Evolutionary conservation across 257 asterid genomes (phyloP).

Genomic region (Solanum rostratum): DNA sequence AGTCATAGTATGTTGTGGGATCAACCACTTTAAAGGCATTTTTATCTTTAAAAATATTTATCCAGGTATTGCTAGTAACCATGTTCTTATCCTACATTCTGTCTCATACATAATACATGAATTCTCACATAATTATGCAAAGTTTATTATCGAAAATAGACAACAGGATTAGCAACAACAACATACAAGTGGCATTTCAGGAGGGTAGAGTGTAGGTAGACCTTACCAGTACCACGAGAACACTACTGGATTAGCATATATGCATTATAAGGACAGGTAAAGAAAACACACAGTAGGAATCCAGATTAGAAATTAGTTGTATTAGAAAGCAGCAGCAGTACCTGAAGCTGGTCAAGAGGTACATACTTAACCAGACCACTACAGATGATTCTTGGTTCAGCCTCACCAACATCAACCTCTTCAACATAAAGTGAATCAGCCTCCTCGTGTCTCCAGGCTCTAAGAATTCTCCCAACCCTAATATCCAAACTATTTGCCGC

Average conservation of each 20-base stretch:
- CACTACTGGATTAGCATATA: not conserved
- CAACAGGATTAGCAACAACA: not conserved
- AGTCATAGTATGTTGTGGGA: not conserved
- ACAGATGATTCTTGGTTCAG: conserved; percentile 82
- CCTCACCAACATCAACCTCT: conserved; percentile 90
- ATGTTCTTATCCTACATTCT: not conserved
- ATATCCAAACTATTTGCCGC: conserved; percentile 71
- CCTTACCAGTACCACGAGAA: not conserved
- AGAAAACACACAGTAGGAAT: not conserved
- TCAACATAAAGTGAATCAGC: conserved; percentile 95
- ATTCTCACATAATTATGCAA: not conserved
- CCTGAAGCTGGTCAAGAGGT: conserved; percentile 71
- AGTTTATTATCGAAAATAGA: not conserved
- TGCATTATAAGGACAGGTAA: not conserved
- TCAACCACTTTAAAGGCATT: not conserved
- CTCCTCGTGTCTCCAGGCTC: conserved; percentile 85
- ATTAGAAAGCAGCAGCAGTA: not conserved
- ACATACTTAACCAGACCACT: conserved; percentile 79
- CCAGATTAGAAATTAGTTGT: not conserved
- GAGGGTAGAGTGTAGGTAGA: not conserved
- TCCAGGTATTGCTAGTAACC: not conserved
- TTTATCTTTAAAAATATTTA: not conserved
- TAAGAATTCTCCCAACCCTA: conserved; percentile 63
- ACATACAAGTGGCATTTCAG: not conserved
- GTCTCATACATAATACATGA: not conserved